Evolutionary conservation across 306 rosid species (phyloP).

Genomic region (Delonix regia): DNA sequence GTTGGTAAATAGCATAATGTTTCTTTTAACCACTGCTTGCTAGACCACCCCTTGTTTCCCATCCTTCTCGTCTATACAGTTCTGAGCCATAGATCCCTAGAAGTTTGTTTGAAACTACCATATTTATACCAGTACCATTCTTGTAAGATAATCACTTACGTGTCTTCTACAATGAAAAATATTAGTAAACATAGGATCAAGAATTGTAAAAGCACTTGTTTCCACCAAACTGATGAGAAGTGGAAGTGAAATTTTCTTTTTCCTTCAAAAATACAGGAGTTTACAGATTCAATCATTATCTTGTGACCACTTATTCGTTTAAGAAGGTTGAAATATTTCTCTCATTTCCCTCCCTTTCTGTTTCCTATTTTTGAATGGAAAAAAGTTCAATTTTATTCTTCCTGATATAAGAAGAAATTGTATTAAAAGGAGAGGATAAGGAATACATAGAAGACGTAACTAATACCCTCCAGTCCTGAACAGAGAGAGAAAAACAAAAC

Average conservation of each 20-base stretch:
- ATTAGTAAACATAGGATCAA: not conserved
- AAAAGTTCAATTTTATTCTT: not conserved
- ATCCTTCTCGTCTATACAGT: not conserved
- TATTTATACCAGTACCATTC: not conserved
- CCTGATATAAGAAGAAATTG: not conserved
- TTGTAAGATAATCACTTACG: not conserved
- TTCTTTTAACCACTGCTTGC: not conserved
- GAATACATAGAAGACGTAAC: not conserved
- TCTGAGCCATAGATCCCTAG: not conserved
- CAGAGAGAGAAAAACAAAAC: not conserved
- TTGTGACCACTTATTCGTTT: not conserved
- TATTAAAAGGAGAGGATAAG: conserved; percentile 4
- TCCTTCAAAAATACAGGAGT: not conserved
- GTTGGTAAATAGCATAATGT: not conserved
- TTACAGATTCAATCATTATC: not conserved
- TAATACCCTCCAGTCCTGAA: conserved; percentile 12
- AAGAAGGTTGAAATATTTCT: not conserved
- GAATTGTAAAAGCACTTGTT: not conserved
- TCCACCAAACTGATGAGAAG: not conserved
- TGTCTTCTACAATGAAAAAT: not conserved
- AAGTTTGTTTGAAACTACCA: conserved; percentile 2
- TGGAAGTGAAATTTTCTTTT: not conserved
- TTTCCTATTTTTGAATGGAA: conserved; percentile 4
- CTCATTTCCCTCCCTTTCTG: conserved; percentile 8
- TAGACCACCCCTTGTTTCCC: not conserved